Evolutionary conservation across 306 rosid species (phyloP).

Genomic region (Sophora flavescens): DNA sequence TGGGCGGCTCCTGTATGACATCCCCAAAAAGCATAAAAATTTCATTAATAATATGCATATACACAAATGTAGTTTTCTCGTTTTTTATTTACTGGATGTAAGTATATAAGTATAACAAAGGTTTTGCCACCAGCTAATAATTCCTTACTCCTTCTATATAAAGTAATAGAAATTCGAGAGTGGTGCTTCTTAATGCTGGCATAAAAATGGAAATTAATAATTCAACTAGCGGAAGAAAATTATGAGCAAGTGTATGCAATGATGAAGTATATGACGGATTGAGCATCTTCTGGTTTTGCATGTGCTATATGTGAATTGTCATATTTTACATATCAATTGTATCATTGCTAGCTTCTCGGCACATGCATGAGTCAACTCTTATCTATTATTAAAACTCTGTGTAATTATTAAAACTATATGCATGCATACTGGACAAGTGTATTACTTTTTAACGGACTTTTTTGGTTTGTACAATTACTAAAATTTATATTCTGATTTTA

Average conservation of each 20-base stretch:
- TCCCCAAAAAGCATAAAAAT: neutral
- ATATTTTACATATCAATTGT: slow-evolving; percentile 12
- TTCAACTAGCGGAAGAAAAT: neutral
- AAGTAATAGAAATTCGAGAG: neutral
- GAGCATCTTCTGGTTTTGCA: slow-evolving; percentile 23
- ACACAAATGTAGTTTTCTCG: neutral
- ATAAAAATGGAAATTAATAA: neutral
- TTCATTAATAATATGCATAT: neutral
- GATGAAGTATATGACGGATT: neutral
- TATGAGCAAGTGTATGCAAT: slow-evolving; percentile 2
- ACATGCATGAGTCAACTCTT: slow-evolving; percentile 50
- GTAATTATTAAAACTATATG: neutral
- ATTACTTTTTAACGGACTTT: neutral
- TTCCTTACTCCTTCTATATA: neutral
- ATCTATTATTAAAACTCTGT: slow-evolving; percentile 8
- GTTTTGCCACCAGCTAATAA: neutral
- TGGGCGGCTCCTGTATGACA: slow-evolving; percentile 47
- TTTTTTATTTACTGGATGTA: neutral
- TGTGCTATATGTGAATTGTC: slow-evolving; percentile 31
- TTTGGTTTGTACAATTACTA: neutral
- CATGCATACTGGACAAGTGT: neutral
- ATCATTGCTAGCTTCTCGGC: slow-evolving; percentile 34
- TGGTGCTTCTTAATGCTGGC: neutral
- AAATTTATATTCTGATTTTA: neutral
- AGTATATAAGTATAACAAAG: neutral